A percentile compares a stretch with the other conserved stretches of the same genome.
Conservation (phyloP, 192 early-diverging fungal genomes). For the Entophlyctis luteolus region DNA sequence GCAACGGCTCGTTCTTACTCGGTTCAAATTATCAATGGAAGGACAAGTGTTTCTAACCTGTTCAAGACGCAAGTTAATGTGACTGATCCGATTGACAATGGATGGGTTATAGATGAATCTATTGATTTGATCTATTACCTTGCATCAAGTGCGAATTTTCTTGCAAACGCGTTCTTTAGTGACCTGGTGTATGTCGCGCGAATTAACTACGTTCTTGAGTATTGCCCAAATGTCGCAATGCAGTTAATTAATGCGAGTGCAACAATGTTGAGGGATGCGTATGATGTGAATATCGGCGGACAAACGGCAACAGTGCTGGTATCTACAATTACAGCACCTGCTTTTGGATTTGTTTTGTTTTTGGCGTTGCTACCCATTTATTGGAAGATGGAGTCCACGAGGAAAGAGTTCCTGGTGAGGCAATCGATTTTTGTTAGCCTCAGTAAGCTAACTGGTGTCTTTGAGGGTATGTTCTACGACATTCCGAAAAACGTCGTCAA, state of each 20-base stretch:
- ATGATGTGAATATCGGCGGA: not conserved
- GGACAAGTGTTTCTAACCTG: too few relatives aligned
- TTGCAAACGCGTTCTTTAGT: not conserved
- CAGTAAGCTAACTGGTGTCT: not conserved
- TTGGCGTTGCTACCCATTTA: not conserved
- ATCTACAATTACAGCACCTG: not conserved
- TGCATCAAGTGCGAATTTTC: not conserved
- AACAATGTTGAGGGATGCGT: not conserved
- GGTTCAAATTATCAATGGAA: too few relatives aligned
- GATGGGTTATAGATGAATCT: too few relatives aligned
- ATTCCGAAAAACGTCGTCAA: conserved; percentile 42
- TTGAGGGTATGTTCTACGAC: conserved; percentile 25
- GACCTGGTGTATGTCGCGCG: not conserved
- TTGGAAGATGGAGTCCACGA: not conserved
- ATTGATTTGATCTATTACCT: not conserved
- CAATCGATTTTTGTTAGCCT: not conserved
- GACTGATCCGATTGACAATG: too few relatives aligned
- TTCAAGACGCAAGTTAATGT: too few relatives aligned
- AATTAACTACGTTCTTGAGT: not conserved
- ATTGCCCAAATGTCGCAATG: not conserved
- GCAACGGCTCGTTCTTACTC: too few relatives aligned
- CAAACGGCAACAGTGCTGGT: not conserved
- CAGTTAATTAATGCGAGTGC: conserved; percentile 4
- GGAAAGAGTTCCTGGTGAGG: conserved; percentile 5
- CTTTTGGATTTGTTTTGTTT: not conserved